Base-by-base conservation (phyloP, 2,329 filamentous ascomycete genomes). In the Penicillium sp. region DNA sequence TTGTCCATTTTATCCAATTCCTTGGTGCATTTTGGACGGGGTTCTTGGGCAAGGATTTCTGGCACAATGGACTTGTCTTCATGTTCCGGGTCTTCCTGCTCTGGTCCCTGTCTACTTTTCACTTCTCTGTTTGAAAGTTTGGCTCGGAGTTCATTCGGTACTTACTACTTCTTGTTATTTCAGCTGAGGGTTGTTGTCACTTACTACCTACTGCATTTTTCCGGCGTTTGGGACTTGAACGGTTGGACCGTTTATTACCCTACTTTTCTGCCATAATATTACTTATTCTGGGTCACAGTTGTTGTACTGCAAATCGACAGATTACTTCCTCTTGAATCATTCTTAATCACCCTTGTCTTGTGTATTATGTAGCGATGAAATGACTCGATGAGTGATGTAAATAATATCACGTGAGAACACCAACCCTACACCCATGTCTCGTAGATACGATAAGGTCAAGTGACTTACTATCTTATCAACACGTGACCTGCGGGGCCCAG, bases 131-230 rank as follows among this genome's bases (percentile, higher is more conserved):
- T 35, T 35, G 22, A 38, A 22, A 32, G 5, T 29, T 45, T 39
- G 32, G 24, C 24, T 40, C 12, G 43, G 49, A 51, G 51, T 49
- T 57, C 46, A 43, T 51, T 52, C 45, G 51, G 29, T 19, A 48
- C 35, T 53, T 44, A 37, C 24, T 21, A 32, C 38, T 52, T 38
- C 45, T 44, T 52, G 44, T 51, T 43, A 48, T 21, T 49, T 56
- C 51, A 57, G 57, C 57, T 54, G 53, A 58, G 55, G 57, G 53
- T 31, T 53, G 39, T 54, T 52, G 46, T 48, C 19, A 46, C 35
- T 46, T 46, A 46, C 34, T 41, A 52, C 33, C 55, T 42, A 52
- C 34, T 58, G 62, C 62, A 65, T 65, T 58, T 61, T 59, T 62
- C 31, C 51, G 62, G 62, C 58, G 62, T 59, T 59, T 57, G 45